These are phyloP conservation scores for Rauvolfia tetraphylla DNA, from an alignment of 257 asterid species.

Conservation along the genomic window DNA sequence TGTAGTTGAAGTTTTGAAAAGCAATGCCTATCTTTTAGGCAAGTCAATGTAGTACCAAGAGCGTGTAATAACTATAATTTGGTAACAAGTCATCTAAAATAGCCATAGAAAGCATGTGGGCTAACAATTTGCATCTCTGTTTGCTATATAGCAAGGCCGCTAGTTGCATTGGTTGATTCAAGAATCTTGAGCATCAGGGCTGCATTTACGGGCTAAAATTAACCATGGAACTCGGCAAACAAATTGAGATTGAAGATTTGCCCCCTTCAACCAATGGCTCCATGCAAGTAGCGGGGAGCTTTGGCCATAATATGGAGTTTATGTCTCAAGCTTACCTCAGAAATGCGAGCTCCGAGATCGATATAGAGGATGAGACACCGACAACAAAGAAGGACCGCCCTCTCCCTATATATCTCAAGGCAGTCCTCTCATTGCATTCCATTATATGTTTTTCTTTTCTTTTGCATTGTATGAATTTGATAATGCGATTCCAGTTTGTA, in stretches of 20 bases:
- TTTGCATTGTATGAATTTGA: background rate
- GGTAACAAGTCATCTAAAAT: conserved; percentile 29
- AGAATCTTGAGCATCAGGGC: conserved; percentile 1
- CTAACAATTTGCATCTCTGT: conserved; percentile 39
- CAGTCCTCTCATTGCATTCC: conserved; percentile 4
- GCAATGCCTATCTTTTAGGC: background rate
- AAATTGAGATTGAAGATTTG: conserved; percentile 58
- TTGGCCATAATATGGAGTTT: conserved; percentile 59
- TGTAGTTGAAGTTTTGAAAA: background rate
- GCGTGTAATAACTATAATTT: conserved; percentile 54
- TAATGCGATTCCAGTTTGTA: background rate
- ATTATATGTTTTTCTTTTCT: background rate
- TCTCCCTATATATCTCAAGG: conserved; percentile 87
- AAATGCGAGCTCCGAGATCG: conserved; percentile 51
- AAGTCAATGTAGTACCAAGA: conserved; percentile 32
- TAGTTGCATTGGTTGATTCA: conserved; percentile 32
- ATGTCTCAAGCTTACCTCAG: conserved; percentile 48
- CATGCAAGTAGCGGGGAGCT: conserved; percentile 59
- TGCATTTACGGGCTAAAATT: background rate
- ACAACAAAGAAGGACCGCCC: conserved; percentile 39
- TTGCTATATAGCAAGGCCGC: conserved; percentile 36
- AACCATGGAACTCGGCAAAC: conserved; percentile 43
- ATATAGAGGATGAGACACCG: conserved; percentile 50
- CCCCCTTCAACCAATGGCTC: conserved; percentile 55
- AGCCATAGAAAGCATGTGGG: conserved; percentile 68